phyloP scores from a whole-genome alignment of 768 basidiomycete genomes.

The Lyophyllum atratum region DNA sequence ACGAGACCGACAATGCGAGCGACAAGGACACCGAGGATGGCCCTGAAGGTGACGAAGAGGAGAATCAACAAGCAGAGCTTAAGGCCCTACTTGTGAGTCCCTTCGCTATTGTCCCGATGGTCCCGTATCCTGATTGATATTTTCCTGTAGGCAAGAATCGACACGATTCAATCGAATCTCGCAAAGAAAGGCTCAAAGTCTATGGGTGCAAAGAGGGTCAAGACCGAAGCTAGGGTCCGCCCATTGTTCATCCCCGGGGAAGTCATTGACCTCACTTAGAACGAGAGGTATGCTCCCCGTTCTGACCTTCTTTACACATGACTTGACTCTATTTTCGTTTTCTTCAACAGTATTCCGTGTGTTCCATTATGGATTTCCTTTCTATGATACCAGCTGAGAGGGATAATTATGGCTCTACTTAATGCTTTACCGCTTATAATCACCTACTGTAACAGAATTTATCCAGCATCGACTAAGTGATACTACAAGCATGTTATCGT shows the following conservation, averaged over 20 bases:
- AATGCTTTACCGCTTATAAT: too few species aligned
- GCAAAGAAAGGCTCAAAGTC: conserved; percentile 14
- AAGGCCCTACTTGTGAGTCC: background rate
- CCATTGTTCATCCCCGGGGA: conserved; percentile 14
- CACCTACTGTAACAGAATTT: too few species aligned
- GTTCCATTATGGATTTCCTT: too few species aligned
- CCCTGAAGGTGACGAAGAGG: background rate
- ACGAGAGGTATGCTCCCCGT: background rate
- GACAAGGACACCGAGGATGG: background rate
- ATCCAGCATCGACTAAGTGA: too few species aligned
- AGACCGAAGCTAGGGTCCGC: conserved; percentile 8
- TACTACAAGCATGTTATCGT: too few species aligned
- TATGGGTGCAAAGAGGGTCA: conserved; percentile 10
- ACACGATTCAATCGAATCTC: conserved; percentile 3
- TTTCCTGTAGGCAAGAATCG: background rate
- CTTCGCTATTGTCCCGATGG: background rate
- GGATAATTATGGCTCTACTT: too few species aligned
- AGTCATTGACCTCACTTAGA: conserved; percentile 23
- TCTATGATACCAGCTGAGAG: too few species aligned
- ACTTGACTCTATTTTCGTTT: too few species aligned
- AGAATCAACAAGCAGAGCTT: background rate
- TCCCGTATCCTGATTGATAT: background rate
- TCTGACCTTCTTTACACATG: background rate
- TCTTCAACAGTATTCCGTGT: too few species aligned
- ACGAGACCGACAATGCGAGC: background rate